These are phyloP conservation scores for Sugiyamaella boreocaroliniensis DNA, from an alignment of 805 yeast genomes.

Conservation along the genomic window DNA sequence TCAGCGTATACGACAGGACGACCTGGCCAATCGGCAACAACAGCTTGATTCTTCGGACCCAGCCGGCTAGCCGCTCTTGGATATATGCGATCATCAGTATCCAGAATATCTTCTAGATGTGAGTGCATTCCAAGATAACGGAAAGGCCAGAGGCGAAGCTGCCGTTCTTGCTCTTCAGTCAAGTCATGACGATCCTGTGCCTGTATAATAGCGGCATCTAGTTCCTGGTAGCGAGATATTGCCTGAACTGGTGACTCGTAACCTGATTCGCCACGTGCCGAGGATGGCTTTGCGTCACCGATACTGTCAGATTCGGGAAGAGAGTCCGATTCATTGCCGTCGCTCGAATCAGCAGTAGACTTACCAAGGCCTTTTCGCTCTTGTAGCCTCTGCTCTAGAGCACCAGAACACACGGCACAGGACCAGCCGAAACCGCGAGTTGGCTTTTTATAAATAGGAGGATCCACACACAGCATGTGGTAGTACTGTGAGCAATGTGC, in stretches of 20 bases:
- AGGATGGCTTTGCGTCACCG: neutral
- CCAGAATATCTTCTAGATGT: constrained; percentile 67
- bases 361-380: constrained; percentile 20
- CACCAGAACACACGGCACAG: constrained; percentile 62
- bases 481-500: constrained; percentile 64
- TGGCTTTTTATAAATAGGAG: constrained; percentile 74
- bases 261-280: neutral
- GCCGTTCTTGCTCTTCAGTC: constrained; percentile 26
- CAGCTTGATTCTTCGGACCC: constrained; percentile 62
- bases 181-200: constrained; percentile 13
- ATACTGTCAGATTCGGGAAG: neutral
- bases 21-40: constrained; percentile 56
- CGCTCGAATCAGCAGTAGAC: constrained; percentile 4
- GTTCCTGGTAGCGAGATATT: constrained; percentile 20
- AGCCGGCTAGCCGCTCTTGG: constrained; percentile 74
- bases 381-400: constrained; percentile 19
- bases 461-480: constrained; percentile 80
- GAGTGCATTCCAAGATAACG: constrained; percentile 74
- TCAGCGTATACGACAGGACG: constrained; percentile 64
- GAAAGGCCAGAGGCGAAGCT: constrained; percentile 53
- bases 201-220: constrained; percentile 19
- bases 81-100: constrained; percentile 68
- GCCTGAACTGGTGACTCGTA: constrained; percentile 3
- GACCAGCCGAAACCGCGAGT: constrained; percentile 87
- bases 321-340: neutral